Evolutionary conservation across 768 basidiomycete species (phyloP).

Genomic region (Terana coerulea): DNA sequence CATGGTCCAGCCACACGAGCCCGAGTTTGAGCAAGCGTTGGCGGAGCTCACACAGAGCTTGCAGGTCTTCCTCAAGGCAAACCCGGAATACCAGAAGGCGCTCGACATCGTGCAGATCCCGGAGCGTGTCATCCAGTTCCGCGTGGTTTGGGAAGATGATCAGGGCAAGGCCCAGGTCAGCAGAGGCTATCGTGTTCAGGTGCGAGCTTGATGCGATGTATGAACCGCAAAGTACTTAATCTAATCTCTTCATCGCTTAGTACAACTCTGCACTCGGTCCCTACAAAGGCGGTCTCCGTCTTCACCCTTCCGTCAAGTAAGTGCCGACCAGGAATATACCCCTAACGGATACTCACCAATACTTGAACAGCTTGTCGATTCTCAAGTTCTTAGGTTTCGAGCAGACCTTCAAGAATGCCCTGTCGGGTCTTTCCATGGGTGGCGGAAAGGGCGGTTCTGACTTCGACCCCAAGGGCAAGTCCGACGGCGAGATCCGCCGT

Average conservation of each 20-base stretch:
- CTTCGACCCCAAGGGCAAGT: conserved; percentile 82
- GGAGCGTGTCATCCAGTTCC: conserved; percentile 60
- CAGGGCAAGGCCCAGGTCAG: conserved; percentile 62
- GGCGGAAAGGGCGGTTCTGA: conserved; percentile 78
- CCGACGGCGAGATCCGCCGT: conserved; percentile 66
- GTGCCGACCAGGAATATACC: neutral
- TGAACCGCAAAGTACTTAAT: neutral
- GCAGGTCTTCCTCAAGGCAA: conserved; percentile 57
- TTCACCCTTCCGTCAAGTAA: conserved; percentile 69
- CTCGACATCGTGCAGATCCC: conserved; percentile 60
- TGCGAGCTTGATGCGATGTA: conserved; percentile 29
- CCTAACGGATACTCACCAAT: neutral
- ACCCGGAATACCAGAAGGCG: conserved; percentile 66
- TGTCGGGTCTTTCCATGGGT: conserved; percentile 74
- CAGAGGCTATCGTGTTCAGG: conserved; percentile 72
- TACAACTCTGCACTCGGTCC: conserved; percentile 78
- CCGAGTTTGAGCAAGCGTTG: conserved; percentile 71
- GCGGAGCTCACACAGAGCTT: conserved; percentile 63
- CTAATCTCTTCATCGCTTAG: conserved; percentile 26
- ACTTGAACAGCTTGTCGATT: conserved; percentile 49
- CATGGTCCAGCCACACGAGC: conserved; percentile 43
- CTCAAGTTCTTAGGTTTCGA: conserved; percentile 84
- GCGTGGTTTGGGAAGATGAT: conserved; percentile 77
- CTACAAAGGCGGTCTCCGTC: conserved; percentile 75
- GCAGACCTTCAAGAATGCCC: conserved; percentile 78